Conservation (phyloP, 352 stramenopile genomes). For the Peronosclerospora sorghi region DNA sequence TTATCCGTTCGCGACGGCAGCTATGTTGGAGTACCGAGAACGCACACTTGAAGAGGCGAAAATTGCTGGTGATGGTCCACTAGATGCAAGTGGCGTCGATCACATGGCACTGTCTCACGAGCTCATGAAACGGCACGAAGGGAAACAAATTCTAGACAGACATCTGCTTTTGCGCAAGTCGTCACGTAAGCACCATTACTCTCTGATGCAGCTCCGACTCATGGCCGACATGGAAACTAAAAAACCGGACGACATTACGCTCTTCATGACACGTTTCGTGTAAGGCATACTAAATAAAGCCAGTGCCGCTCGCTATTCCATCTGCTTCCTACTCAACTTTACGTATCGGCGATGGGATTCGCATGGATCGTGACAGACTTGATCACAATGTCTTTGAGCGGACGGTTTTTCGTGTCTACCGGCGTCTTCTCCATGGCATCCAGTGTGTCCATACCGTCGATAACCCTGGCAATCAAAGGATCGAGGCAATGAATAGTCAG, state of each 20-base stretch:
- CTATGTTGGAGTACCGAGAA: constrained; percentile 46
- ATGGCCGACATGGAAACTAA: constrained; percentile 68
- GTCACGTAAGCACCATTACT: constrained; percentile 59
- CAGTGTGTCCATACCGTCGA: constrained; percentile 95
- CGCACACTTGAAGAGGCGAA: constrained; percentile 35
- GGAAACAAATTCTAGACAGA: constrained; percentile 38
- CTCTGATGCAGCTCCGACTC: constrained; percentile 48
- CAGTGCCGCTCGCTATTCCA: constrained; percentile 1
- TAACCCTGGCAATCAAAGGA: constrained; percentile 35
- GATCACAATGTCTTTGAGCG: constrained; percentile 84
- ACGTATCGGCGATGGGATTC: constrained; percentile 84
- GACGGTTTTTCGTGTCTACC: constrained; percentile 85
- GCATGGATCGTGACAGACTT: constrained; percentile 87
- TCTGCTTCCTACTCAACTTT: neutral
- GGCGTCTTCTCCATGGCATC: constrained; percentile 94
- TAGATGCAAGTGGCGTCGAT: constrained; percentile 20
- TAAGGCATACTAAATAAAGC: constrained; percentile 1
- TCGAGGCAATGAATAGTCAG: constrained; percentile 8
- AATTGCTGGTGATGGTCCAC: neutral
- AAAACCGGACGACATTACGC: constrained; percentile 73
- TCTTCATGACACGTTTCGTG: constrained; percentile 52
- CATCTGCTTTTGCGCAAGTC: constrained; percentile 41
- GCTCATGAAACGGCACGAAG: constrained; percentile 39
- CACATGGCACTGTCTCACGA: constrained; percentile 38
- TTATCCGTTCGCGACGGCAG: constrained; percentile 59